phyloP scores from a whole-genome alignment of 768 basidiomycete species.

The Amyloporia xantha region DNA sequence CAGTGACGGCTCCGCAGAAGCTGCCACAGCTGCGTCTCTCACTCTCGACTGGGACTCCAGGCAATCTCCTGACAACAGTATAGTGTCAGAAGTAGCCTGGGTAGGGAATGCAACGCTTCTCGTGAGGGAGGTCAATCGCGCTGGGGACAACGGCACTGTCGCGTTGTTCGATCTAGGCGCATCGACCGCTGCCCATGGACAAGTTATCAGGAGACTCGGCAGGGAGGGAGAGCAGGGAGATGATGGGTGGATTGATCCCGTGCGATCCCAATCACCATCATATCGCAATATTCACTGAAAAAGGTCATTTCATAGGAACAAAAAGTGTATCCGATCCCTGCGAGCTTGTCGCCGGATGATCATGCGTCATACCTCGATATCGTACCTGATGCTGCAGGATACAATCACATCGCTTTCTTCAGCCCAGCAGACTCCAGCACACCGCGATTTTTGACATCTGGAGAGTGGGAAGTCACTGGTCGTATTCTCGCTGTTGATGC shows the following conservation, averaged over 20 bases:
- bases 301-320: slow-evolving; percentile 39
- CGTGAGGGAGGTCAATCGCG: slow-evolving; percentile 82
- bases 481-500: slow-evolving; percentile 69
- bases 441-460: slow-evolving; percentile 80
- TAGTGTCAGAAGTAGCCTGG: slow-evolving; percentile 85
- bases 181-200: slow-evolving; percentile 29
- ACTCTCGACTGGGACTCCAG: slow-evolving; percentile 64
- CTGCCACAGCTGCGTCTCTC: slow-evolving; percentile 37
- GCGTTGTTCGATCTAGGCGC: slow-evolving; percentile 59
- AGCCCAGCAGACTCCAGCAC: slow-evolving; percentile 60
- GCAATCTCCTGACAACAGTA: slow-evolving; percentile 50
- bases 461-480: slow-evolving; percentile 84
- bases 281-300: too few relatives aligned
- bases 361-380: slow-evolving; percentile 83
- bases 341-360: slow-evolving; percentile 33
- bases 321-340: slow-evolving; percentile 52
- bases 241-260: slow-evolving; percentile 90
- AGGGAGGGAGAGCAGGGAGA: slow-evolving; percentile 82
- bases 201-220: slow-evolving; percentile 72
- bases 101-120: slow-evolving; percentile 68
- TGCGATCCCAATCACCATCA: too few relatives aligned
- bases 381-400: slow-evolving; percentile 75
- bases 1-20: slow-evolving; percentile 5
- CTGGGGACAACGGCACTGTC: slow-evolving; percentile 74
- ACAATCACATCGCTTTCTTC: slow-evolving; percentile 90